phyloP scores from a whole-genome alignment of 2,329 filamentous ascomycete genomes.

The Thyridium curvatum region DNA sequence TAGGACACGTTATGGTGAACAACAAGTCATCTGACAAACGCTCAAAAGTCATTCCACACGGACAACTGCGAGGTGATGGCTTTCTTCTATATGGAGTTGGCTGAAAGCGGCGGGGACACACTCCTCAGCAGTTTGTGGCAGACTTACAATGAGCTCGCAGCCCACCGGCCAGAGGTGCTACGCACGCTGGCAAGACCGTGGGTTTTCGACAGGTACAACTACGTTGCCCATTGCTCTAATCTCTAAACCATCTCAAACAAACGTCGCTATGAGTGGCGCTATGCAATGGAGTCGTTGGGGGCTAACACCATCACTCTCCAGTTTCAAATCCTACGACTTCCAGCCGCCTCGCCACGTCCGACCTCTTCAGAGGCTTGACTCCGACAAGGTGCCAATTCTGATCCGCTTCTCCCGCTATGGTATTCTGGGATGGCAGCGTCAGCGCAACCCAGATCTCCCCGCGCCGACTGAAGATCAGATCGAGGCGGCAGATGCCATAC shows the following conservation, averaged over 20 bases:
- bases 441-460: not conserved
- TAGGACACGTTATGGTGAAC: no score
- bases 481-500: not conserved
- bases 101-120: slow-evolving; percentile 50
- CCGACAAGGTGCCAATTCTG: not conserved
- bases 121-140: slow-evolving; percentile 50
- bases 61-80: slow-evolving; percentile 54
- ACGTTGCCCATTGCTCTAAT: no score
- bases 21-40: no score
- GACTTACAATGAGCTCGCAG: slow-evolving; percentile 58
- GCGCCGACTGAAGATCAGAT: not conserved
- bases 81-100: slow-evolving; percentile 46
- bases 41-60: no score
- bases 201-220: no score
- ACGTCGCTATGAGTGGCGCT: no score
- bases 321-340: no score
- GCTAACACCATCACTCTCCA: no score
- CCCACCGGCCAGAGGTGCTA: slow-evolving; percentile 52
- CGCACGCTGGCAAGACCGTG: slow-evolving; percentile 45
- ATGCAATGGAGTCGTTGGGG: no score
- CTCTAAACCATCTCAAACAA: no score
- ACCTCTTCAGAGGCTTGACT: not conserved
- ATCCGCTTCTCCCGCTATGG: not conserved
- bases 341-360: no score
- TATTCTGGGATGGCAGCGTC: not conserved